Evolutionary conservation across 768 basidiomycete species (phyloP).

Genomic region (Boletus bicolor): DNA sequence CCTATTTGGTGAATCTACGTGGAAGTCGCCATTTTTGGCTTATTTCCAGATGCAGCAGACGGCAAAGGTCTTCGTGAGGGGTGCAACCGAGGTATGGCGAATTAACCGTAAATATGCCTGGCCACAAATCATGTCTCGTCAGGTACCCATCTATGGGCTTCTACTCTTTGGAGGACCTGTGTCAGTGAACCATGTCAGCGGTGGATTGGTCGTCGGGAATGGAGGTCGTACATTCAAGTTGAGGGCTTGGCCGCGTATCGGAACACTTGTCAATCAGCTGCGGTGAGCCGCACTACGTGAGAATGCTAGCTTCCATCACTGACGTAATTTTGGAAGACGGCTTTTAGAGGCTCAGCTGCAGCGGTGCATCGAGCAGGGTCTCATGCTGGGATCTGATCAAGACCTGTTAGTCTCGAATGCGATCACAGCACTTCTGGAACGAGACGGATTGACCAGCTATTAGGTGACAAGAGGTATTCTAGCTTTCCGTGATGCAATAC

Average conservation of each 20-base stretch:
- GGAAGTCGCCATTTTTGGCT: conserved; percentile 76
- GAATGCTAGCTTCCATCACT: not conserved
- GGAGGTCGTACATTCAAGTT: conserved; percentile 57
- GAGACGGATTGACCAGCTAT: conserved; percentile 32
- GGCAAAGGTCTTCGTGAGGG: conserved; percentile 79
- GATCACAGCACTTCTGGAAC: conserved; percentile 38
- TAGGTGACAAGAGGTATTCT: not conserved
- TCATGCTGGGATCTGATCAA: conserved; percentile 41
- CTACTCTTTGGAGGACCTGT: conserved; percentile 83
- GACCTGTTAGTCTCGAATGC: conserved; percentile 53
- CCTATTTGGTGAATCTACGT: conserved; percentile 66
- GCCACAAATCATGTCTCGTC: not conserved
- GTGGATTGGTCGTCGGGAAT: conserved; percentile 65
- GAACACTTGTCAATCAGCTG: conserved; percentile 82
- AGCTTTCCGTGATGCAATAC: conserved; percentile 4
- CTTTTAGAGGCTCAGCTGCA: conserved; percentile 68
- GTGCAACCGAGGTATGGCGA: conserved; percentile 75
- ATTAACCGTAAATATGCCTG: not conserved
- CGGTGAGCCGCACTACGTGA: conserved; percentile 43
- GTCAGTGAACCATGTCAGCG: conserved; percentile 72
- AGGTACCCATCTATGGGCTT: conserved; percentile 88
- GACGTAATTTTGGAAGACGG: conserved; percentile 40
- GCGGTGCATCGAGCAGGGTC: conserved; percentile 62
- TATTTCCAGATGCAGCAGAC: conserved; percentile 85
- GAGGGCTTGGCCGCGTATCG: conserved; percentile 86